Conservation (phyloP, 2,329 filamentous ascomycete species). For the Camillea tinctor region DNA sequence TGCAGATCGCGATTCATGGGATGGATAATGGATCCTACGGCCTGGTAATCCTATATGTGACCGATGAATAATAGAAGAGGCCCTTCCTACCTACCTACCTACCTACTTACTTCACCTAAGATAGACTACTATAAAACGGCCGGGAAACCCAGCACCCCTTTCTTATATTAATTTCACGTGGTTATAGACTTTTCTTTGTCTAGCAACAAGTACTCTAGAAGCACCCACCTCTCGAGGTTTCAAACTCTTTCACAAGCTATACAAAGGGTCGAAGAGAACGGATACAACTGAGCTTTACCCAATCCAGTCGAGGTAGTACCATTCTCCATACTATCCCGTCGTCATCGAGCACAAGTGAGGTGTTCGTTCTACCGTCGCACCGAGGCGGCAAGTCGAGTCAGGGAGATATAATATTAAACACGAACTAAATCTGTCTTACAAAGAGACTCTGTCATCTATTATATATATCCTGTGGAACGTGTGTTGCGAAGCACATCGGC, state of each 20-base stretch:
- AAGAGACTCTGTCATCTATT: background rate
- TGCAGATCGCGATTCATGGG: background rate
- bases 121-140: background rate
- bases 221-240: background rate
- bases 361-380: background rate
- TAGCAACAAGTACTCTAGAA: background rate
- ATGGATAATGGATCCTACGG: background rate
- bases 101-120: background rate
- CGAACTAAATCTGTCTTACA: background rate
- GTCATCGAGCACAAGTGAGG: background rate
- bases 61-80: background rate
- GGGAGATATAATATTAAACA: background rate
- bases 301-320: background rate
- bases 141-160: background rate
- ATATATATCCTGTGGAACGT: background rate
- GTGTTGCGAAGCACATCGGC: background rate
- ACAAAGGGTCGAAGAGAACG: background rate
- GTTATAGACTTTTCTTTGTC: background rate
- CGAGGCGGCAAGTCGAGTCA: background rate
- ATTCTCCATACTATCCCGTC: background rate
- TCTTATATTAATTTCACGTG: background rate
- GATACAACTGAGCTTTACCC: background rate
- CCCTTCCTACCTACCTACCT: background rate
- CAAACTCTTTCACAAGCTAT: background rate
- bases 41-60: background rate